Evolutionary conservation across 345 rosid genomes (phyloP), one percentile per base, ranked within the genome.

Genomic region (Eucalyptus shirleyi): DNA sequence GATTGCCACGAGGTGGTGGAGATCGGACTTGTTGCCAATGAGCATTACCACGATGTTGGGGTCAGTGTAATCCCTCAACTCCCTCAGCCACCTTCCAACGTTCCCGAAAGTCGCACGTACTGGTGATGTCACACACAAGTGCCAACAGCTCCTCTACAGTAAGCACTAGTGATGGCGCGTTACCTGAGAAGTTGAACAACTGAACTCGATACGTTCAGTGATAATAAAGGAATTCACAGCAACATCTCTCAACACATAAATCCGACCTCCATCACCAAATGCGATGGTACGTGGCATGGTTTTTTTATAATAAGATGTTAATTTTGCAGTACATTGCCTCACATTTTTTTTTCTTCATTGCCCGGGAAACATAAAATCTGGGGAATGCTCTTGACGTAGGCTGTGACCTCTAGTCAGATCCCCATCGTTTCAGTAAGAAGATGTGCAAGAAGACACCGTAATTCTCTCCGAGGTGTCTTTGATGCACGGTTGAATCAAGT

Each of bases 111-210:
- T 94, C 23, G 93, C 89, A 87, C 88, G 94, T 50, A 19, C 95
- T 81, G 40, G 96, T 94, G 50, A 94, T 94, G 30, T 94, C 96
- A 40, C 93, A 94, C 4, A 93, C 96, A 51, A 94, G 96, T 94
- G 40, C 96, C 96, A 24, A 94, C 94, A 30, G 95, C 96, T 77
- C 96, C 96, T 83, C 96, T 91, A 90, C 93, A 94, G 92, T 94
- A 94, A 24, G 96, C 96, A 86, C 94, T 94, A 53, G 96, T 94
- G 88, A 94, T 94, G 86, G 96, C 96, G 40, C 96, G 94, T 32
- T 94, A 93, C 90, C 96, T 93, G 77, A 21, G 90, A 87, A 86
- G 83, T 40, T 45, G 51, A 89, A 67, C 67, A 32, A 88, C 62
- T 60, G 37, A 72, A 55, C 44, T 55, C 50, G 50, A 28, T 82